Evolutionary conservation across 2,329 filamentous ascomycete species (phyloP).

Genomic region (Fusarium tricinctum): DNA sequence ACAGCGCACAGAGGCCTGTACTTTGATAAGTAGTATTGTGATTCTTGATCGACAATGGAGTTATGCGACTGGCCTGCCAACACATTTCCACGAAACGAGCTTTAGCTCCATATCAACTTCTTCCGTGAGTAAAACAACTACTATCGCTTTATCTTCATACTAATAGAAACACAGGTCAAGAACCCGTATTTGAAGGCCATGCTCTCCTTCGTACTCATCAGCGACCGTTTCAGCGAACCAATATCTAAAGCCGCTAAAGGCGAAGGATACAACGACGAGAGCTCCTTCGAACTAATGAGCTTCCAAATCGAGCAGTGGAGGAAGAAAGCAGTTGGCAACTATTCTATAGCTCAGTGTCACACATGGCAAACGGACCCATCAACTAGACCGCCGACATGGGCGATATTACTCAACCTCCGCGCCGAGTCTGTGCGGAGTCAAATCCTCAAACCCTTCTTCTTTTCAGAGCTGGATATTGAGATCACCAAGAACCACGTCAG

Average conservation of each 20-base stretch:
- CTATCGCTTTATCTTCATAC: rapidly evolving
- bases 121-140: conserved; percentile 4
- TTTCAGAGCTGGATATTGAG: conserved; percentile 32
- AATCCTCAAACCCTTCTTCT: conserved; percentile 31
- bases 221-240: conserved; percentile 31
- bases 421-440: conserved; percentile 35
- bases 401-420: conserved; percentile 29
- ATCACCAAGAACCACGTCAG: conserved; percentile 31
- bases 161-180: conserved; percentile 3
- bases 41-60: conserved; percentile 34
- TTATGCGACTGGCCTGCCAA: conserved; percentile 28
- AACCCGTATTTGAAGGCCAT: conserved; percentile 33
- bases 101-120: conserved; percentile 34
- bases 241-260: conserved; percentile 27
- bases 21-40: conserved; percentile 24
- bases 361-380: conserved; percentile 25
- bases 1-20: conserved; percentile 23
- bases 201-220: conserved; percentile 36
- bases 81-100: conserved; percentile 35
- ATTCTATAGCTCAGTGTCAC: conserved; percentile 17
- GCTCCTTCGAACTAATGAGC: conserved; percentile 49
- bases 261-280: conserved; percentile 45
- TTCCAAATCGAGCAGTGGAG: conserved; percentile 51
- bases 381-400: conserved; percentile 28
- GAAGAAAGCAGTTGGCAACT: conserved; percentile 41